phyloP scores from a whole-genome alignment of 441 rosid species.

The Euphorbia celastroides region DNA sequence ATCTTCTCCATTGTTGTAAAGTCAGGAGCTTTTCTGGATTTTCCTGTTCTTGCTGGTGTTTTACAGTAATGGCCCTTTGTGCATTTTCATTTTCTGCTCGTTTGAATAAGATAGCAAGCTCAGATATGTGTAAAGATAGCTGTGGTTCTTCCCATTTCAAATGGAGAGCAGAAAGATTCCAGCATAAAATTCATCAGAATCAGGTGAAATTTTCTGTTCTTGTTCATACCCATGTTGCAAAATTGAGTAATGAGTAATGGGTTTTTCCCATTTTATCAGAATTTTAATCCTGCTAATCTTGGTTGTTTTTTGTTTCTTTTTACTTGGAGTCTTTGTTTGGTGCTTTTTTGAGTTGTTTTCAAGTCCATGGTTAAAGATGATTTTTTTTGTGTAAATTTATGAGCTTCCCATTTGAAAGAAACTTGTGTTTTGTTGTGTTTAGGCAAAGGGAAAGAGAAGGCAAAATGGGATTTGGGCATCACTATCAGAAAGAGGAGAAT shows the following conservation, averaged over 20 bases:
- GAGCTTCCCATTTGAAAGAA: slow-evolving; percentile 15
- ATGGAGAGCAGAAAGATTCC: slow-evolving; percentile 44
- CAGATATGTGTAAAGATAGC: slow-evolving; percentile 36
- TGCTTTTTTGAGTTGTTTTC: not conserved
- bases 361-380: not conserved
- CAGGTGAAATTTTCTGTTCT: slow-evolving; percentile 14
- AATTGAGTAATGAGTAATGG: not conserved
- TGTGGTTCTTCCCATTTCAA: slow-evolving; percentile 37
- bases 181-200: slow-evolving; percentile 33
- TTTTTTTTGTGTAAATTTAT: no score
- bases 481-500: slow-evolving; percentile 68
- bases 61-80: slow-evolving; percentile 60
- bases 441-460: slow-evolving; percentile 48
- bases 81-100: slow-evolving; percentile 57
- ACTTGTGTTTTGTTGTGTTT: slow-evolving; percentile 26
- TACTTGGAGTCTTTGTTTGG: not conserved
- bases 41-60: not conserved
- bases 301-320: not conserved
- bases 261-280: slow-evolving; percentile 7
- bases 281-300: slow-evolving; percentile 3
- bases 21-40: not conserved
- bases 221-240: not conserved
- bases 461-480: slow-evolving; percentile 53
- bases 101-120: slow-evolving; percentile 26
- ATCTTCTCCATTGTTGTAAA: not conserved